Percentiles rank a stretch among this genome's conserved stretches.
These are phyloP conservation scores for Gypsophila paniculata DNA, from an alignment of 179 eudicot genomes.

Conservation along the genomic window DNA sequence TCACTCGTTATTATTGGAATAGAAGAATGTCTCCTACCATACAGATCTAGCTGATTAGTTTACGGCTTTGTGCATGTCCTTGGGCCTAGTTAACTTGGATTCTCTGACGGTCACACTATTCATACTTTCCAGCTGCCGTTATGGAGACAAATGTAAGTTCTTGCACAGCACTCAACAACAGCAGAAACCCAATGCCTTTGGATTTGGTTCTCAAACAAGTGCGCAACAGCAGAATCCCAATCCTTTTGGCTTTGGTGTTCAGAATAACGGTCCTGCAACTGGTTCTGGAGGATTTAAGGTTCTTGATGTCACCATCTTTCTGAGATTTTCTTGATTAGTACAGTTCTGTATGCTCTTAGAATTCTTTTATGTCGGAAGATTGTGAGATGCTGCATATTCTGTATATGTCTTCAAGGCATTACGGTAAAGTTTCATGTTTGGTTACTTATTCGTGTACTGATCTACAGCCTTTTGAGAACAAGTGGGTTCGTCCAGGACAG, in stretches of 20 bases:
- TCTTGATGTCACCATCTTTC: constrained; percentile 8
- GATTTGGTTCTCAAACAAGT: constrained; percentile 60
- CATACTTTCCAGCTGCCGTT: constrained; percentile 56
- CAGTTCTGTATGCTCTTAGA: constrained; percentile 2
- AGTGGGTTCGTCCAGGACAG: constrained; percentile 72
- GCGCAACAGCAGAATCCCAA: constrained; percentile 50
- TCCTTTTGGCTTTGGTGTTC: constrained; percentile 72
- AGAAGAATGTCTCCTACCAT: not conserved
- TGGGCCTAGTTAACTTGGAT: not conserved
- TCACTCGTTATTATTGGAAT: not conserved
- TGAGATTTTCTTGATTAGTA: not conserved
- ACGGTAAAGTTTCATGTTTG: not conserved
- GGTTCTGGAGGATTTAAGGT: constrained; percentile 68
- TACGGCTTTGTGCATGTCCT: not conserved
- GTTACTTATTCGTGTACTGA: not conserved
- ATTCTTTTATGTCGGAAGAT: not conserved
- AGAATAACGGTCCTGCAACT: constrained; percentile 41
- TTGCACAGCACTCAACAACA: constrained; percentile 56
- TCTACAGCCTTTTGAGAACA: constrained; percentile 87
- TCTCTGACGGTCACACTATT: constrained; percentile 9
- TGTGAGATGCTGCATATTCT: constrained; percentile 4
- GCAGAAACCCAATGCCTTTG: constrained; percentile 52
- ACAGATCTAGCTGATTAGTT: not conserved
- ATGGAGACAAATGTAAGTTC: constrained; percentile 75
- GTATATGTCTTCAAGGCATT: not conserved